Conservation (phyloP, 2,329 filamentous ascomycete genomes). For the Remersonia thermophila region DNA sequence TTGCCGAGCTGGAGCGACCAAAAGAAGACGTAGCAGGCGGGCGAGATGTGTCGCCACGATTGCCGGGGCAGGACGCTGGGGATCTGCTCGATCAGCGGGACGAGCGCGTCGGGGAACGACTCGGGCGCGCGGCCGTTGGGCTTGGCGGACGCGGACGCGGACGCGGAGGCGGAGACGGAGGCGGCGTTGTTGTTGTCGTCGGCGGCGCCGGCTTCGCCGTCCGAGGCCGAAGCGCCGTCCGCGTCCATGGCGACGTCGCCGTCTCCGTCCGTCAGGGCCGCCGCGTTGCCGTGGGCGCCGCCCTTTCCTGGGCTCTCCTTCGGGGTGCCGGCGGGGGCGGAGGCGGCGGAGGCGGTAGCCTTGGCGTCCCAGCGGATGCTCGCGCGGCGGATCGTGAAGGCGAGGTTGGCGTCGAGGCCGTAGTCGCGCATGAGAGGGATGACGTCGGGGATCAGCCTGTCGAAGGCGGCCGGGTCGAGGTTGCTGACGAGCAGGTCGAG, state of each 20-base stretch:
- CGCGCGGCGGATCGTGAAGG: slow-evolving; percentile 70
- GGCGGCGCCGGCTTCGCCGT: slow-evolving; percentile 21
- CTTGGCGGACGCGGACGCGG: slow-evolving; percentile 4
- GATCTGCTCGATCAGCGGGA: slow-evolving; percentile 60
- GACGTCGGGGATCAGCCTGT: slow-evolving; percentile 63
- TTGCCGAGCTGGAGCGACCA: slow-evolving; percentile 84
- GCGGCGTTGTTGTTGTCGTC: slow-evolving; percentile 11
- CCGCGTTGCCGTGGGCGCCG: too few relatives aligned
- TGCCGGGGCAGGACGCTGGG: slow-evolving; percentile 47
- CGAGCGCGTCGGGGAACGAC: slow-evolving; percentile 56
- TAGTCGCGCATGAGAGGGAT: slow-evolving; percentile 63
- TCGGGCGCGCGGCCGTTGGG: slow-evolving; percentile 28
- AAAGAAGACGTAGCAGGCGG: slow-evolving; percentile 79
- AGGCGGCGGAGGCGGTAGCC: slow-evolving; percentile 5
- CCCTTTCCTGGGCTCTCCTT: slow-evolving; percentile 6
- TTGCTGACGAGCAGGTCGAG: slow-evolving; percentile 79
- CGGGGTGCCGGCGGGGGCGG: slow-evolving; percentile 6
- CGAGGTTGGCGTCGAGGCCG: slow-evolving; percentile 65
- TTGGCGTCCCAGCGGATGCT: slow-evolving; percentile 50
- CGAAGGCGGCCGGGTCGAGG: slow-evolving; percentile 63
- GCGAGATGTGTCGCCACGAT: slow-evolving; percentile 57
- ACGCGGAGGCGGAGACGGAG: background rate
- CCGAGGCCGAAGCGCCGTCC: slow-evolving; percentile 17
- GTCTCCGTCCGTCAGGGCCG: slow-evolving; percentile 32
- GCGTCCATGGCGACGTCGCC: slow-evolving; percentile 44